Evolutionary conservation across 1,284 basidiomycete species (phyloP).

Genomic region (Acaromyces ingoldii): DNA sequence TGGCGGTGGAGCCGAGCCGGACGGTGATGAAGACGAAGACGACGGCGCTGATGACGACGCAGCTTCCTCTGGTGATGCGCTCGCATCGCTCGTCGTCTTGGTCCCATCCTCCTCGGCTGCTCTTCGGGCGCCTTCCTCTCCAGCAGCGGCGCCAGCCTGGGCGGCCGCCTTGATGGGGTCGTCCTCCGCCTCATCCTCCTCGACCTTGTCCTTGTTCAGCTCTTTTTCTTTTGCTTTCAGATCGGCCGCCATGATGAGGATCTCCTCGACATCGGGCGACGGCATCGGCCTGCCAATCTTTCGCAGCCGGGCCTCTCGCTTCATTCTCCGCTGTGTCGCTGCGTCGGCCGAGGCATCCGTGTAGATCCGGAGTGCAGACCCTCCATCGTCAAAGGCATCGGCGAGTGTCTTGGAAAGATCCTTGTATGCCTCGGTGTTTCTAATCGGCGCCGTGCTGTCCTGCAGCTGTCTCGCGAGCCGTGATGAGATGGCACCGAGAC

Average conservation of each 20-base stretch:
- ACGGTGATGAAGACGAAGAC: neutral
- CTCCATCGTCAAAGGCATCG: constrained; percentile 90
- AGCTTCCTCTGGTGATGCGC: neutral
- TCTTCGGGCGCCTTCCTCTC: neutral
- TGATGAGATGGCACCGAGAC: constrained; percentile 50
- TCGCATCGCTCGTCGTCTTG: neutral
- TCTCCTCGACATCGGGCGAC: constrained; percentile 35
- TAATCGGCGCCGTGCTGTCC: constrained; percentile 57
- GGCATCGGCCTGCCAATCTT: constrained; percentile 47
- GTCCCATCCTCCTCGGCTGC: neutral
- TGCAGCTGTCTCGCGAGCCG: constrained; percentile 39
- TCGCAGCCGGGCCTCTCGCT: constrained; percentile 39
- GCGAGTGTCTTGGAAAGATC: constrained; percentile 78
- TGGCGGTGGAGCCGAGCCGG: constrained; percentile 1
- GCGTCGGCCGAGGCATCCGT: constrained; percentile 63
- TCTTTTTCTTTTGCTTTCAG: neutral
- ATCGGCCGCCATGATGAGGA: neutral
- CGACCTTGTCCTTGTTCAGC: constrained; percentile 5
- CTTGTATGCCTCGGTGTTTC: constrained; percentile 93
- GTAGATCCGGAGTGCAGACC: constrained; percentile 60
- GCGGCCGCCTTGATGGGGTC: constrained; percentile 6
- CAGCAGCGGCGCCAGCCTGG: constrained; percentile 4
- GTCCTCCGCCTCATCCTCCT: constrained; percentile 5
- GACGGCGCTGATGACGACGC: neutral
- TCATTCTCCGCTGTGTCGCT: constrained; percentile 59